A percentile compares a stretch with the other conserved stretches of the same genome.
These are phyloP conservation scores for Haberlea rhodopensis DNA, from an alignment of 257 asterid genomes.

Conservation along the genomic window DNA sequence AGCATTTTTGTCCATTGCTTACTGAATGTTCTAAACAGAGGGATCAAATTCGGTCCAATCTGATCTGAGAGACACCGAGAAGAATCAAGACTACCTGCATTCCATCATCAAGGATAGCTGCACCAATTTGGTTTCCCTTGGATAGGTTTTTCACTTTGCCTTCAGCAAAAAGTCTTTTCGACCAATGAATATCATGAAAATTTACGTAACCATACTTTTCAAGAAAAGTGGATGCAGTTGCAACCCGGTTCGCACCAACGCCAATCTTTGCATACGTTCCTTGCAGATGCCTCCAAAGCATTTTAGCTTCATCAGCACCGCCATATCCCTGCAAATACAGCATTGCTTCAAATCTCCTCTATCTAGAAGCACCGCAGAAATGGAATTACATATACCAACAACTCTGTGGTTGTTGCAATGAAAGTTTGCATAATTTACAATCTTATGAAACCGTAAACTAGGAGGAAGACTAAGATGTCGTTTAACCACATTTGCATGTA, in stretches of 20 bases:
- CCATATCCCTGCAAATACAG: conserved; percentile 66
- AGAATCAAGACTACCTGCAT: conserved; percentile 77
- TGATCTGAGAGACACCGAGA: conserved; percentile 9
- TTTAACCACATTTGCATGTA: not conserved
- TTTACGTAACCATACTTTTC: conserved; percentile 45
- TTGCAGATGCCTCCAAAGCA: conserved; percentile 74
- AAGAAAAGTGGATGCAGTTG: conserved; percentile 50
- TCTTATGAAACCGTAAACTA: not conserved
- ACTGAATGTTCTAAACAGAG: not conserved
- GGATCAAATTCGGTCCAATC: not conserved
- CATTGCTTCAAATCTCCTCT: not conserved
- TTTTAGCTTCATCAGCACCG: conserved; percentile 92
- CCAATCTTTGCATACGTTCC: conserved; percentile 64
- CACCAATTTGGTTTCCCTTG: conserved; percentile 44
- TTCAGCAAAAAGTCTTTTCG: conserved; percentile 25
- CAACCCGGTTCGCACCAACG: conserved; percentile 78
- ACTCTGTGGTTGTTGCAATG: not conserved
- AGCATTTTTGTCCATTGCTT: not conserved
- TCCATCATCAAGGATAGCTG: conserved; percentile 84
- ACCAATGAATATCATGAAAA: conserved; percentile 16
- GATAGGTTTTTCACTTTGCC: conserved; percentile 24
- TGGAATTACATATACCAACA: not conserved
- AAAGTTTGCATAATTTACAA: conserved; percentile 1
- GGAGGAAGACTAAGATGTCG: not conserved
- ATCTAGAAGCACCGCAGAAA: not conserved